A percentile compares a stretch with the other conserved stretches of the same genome.
phyloP scores from a whole-genome alignment of 768 basidiomycete species.

The Lyophyllum atratum region DNA sequence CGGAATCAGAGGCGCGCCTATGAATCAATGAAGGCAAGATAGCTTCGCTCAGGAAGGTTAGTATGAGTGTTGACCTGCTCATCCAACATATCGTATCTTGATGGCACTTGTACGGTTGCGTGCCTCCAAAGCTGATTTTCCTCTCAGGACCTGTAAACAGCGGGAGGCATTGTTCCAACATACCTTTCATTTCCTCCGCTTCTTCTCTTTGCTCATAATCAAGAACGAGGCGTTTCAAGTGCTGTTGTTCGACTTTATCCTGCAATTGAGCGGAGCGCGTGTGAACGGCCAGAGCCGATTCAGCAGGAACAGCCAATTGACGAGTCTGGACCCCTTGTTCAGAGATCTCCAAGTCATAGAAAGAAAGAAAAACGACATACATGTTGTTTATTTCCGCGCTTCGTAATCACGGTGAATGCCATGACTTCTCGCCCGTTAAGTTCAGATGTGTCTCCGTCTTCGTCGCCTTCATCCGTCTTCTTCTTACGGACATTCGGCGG shows the following conservation, averaged over 20 bases:
- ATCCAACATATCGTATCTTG: slow-evolving; percentile 80
- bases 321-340: slow-evolving; percentile 55
- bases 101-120: slow-evolving; percentile 67
- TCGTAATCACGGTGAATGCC: slow-evolving; percentile 92
- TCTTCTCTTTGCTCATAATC: slow-evolving; percentile 91
- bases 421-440: slow-evolving; percentile 51
- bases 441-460: slow-evolving; percentile 44
- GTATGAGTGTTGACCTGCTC: background rate
- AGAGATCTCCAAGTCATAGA: slow-evolving; percentile 4
- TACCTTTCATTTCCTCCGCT: slow-evolving; percentile 80
- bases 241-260: slow-evolving; percentile 95
- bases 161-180: background rate
- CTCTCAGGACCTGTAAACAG: background rate
- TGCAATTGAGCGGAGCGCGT: slow-evolving; percentile 90
- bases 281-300: slow-evolving; percentile 86
- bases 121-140: slow-evolving; percentile 59
- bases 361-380: slow-evolving; percentile 46
- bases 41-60: slow-evolving; percentile 1
- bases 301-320: slow-evolving; percentile 86
- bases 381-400: slow-evolving; percentile 92
- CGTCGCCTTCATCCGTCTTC: slow-evolving; percentile 59
- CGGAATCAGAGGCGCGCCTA: background rate
- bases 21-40: background rate
- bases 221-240: slow-evolving; percentile 92
- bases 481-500: slow-evolving; percentile 68